Evolutionary conservation across 1,284 basidiomycete genomes (phyloP).

Genomic region (Apiotrichum siamense): DNA sequence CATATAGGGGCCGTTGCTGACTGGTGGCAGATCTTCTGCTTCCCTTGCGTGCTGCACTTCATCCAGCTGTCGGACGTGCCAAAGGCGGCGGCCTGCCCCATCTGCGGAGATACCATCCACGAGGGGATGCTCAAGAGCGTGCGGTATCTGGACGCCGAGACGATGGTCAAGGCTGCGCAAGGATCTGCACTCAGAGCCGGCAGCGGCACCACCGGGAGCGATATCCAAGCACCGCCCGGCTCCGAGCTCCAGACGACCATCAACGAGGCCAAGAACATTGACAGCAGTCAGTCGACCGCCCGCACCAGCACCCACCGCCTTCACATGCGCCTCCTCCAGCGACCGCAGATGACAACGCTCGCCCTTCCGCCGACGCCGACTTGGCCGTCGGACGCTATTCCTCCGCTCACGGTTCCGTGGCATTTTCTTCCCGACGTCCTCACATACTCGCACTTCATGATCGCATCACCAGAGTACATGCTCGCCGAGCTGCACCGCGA

Average conservation of each 20-base stretch:
- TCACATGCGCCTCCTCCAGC: constrained; percentile 82
- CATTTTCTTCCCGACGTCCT: constrained; percentile 92
- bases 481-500: constrained; percentile 67
- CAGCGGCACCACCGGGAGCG: constrained; percentile 17
- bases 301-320: constrained; percentile 44
- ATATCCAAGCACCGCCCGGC: neutral
- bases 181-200: too few species aligned
- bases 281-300: constrained; percentile 29
- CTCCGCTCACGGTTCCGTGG: constrained; percentile 80
- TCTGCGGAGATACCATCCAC: constrained; percentile 90
- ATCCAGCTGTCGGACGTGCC: constrained; percentile 70
- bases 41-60: constrained; percentile 87
- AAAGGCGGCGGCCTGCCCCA: constrained; percentile 86
- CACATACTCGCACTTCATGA: constrained; percentile 87
- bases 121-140: constrained; percentile 89
- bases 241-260: constrained; percentile 4
- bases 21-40: constrained; percentile 78
- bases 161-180: constrained; percentile 29
- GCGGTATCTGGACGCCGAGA: constrained; percentile 50
- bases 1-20: constrained; percentile 11
- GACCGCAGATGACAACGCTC: constrained; percentile 91
- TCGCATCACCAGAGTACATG: constrained; percentile 82
- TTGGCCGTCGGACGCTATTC: constrained; percentile 90
- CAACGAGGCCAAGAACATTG: constrained; percentile 43
- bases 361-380: constrained; percentile 84